phyloP scores from a whole-genome alignment of 2,329 filamentous ascomycete species.

The Davidsoniella eucalypti region DNA sequence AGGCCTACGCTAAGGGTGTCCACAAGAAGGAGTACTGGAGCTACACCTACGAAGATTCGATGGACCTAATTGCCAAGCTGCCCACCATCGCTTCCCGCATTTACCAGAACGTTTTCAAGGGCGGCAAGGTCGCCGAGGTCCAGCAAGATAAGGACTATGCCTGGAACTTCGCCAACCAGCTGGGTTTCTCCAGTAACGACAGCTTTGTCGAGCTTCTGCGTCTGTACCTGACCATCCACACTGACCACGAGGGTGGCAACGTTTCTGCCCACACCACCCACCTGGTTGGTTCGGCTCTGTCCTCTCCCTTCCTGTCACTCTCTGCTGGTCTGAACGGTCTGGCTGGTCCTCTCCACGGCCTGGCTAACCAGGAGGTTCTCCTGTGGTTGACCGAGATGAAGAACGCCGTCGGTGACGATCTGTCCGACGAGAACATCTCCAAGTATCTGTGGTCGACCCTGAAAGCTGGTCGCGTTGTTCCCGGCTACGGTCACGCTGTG shows the following conservation, averaged over 20 bases:
- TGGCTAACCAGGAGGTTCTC: conserved; percentile 98
- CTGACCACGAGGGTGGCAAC: conserved; percentile 98
- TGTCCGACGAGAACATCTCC: conserved; percentile 91
- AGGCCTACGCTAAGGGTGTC: conserved; percentile 97
- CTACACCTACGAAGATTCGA: conserved; percentile 98
- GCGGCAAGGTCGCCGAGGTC: conserved; percentile 88
- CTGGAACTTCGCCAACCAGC: conserved; percentile 99
- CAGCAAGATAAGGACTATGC: conserved; percentile 99
- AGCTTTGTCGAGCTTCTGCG: conserved; percentile 98
- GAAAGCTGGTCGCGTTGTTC: conserved; percentile 88
- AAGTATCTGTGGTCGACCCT: conserved; percentile 98
- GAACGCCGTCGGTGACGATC: conserved; percentile 79
- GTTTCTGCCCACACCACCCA: conserved; percentile 97
- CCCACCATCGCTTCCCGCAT: conserved; percentile 95
- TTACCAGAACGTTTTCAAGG: conserved; percentile 99
- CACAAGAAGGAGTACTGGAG: conserved; percentile 99
- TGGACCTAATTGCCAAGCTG: conserved; percentile 99
- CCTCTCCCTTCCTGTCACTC: conserved; percentile 92
- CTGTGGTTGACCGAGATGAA: conserved; percentile 99
- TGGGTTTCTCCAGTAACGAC: conserved; percentile 84
- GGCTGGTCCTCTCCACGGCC: conserved; percentile 92
- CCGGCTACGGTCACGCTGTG: conserved; percentile 95
- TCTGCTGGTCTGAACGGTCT: conserved; percentile 96
- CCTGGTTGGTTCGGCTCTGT: conserved; percentile 88
- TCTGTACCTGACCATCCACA: conserved; percentile 98